A percentile compares a stretch with the other conserved stretches of the same genome.
These are phyloP conservation scores for Endoconidiophora polonica DNA, from an alignment of 2,329 filamentous ascomycete genomes.

Conservation along the genomic window DNA sequence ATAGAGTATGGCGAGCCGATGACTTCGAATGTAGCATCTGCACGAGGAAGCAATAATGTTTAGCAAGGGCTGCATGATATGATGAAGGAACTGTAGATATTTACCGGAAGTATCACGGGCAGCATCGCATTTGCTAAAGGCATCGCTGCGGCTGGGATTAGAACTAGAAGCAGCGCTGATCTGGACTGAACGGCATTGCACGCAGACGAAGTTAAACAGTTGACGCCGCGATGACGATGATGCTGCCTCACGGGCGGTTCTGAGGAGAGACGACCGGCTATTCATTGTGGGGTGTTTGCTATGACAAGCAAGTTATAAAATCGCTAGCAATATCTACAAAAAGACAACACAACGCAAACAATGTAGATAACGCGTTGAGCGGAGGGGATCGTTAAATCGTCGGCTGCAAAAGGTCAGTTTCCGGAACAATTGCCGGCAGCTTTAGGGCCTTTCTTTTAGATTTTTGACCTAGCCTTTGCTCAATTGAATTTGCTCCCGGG, in stretches of 20 bases:
- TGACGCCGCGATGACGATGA: slow-evolving; percentile 12
- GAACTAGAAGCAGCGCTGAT: slow-evolving; percentile 45
- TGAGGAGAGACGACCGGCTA: slow-evolving; percentile 1
- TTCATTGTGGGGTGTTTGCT: slow-evolving; percentile 1
- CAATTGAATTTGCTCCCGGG: slow-evolving; percentile 3
- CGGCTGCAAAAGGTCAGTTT: neutral
- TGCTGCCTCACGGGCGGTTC: neutral
- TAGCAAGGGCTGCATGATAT: neutral
- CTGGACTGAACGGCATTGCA: slow-evolving; percentile 43
- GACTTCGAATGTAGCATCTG: slow-evolving; percentile 91
- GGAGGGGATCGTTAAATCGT: neutral
- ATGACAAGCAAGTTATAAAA: neutral
- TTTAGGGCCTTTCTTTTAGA: too few relatives aligned
- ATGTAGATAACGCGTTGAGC: neutral
- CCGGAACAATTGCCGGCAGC: neutral
- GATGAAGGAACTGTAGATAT: slow-evolving; percentile 2
- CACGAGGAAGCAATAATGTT: neutral
- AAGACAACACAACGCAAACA: neutral
- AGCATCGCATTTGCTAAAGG: slow-evolving; percentile 37
- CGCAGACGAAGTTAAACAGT: slow-evolving; percentile 28
- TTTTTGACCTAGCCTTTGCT: neutral
- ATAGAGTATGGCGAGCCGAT: slow-evolving; percentile 84
- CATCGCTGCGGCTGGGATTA: slow-evolving; percentile 38
- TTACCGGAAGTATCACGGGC: slow-evolving; percentile 35
- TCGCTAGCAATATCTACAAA: neutral